phyloP scores from a whole-genome alignment of 1,284 basidiomycete species.

The Butyriboletus appendiculatus region DNA sequence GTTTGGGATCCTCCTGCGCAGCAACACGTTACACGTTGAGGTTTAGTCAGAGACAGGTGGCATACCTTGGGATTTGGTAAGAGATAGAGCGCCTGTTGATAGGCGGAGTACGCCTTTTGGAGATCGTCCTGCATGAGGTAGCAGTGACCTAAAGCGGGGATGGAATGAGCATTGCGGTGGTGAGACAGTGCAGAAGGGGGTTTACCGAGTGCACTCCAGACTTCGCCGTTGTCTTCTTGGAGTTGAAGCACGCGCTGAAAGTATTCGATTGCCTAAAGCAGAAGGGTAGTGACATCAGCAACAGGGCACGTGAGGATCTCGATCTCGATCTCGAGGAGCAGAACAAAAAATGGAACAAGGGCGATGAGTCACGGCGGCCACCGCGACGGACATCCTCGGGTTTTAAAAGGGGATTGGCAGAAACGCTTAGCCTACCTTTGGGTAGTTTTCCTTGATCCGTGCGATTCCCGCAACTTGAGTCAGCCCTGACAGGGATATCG shows the following conservation, averaged over 20 bases:
- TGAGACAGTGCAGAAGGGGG: slow-evolving; percentile 23
- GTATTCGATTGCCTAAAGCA: slow-evolving; percentile 85
- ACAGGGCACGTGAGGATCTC: slow-evolving; percentile 41
- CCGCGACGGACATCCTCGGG: slow-evolving; percentile 43
- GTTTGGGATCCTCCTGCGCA: slow-evolving; percentile 86
- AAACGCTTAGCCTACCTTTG: slow-evolving; percentile 57
- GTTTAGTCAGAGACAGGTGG: slow-evolving; percentile 1
- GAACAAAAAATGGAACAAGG: slow-evolving; percentile 19
- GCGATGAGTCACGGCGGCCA: slow-evolving; percentile 36
- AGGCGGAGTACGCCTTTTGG: slow-evolving; percentile 97
- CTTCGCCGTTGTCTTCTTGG: slow-evolving; percentile 91
- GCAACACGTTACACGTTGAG: slow-evolving; percentile 22
- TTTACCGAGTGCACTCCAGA: slow-evolving; percentile 89
- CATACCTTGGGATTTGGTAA: slow-evolving; percentile 91
- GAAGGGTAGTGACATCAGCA: slow-evolving; percentile 33
- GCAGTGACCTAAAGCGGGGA: slow-evolving; percentile 74
- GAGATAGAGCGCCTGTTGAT: slow-evolving; percentile 97
- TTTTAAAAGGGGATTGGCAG: slow-evolving; percentile 33
- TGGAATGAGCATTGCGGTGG: slow-evolving; percentile 22
- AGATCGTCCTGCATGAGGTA: slow-evolving; percentile 99
- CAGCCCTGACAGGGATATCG: slow-evolving; percentile 82
- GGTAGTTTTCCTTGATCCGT: slow-evolving; percentile 86
- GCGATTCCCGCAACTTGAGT: slow-evolving; percentile 91
- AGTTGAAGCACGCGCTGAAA: slow-evolving; percentile 90
- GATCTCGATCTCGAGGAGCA: slow-evolving; percentile 32